These are phyloP conservation scores for Leptosphaerulina australis DNA, from an alignment of 2,329 filamentous ascomycete genomes.

Conservation along the genomic window DNA sequence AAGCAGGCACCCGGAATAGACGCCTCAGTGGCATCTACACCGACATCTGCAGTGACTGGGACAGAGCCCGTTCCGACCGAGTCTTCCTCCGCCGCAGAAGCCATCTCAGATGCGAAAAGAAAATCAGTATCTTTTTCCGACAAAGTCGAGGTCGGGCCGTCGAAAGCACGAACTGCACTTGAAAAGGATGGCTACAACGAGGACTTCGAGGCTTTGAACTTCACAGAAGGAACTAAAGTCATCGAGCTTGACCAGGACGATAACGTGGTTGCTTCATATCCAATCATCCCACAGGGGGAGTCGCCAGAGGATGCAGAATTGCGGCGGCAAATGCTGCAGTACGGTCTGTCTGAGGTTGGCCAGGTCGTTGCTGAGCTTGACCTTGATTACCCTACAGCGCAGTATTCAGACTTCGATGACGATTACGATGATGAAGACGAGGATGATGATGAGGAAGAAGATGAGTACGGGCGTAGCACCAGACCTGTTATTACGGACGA, in stretches of 20 bases:
- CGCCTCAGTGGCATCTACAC: not conserved
- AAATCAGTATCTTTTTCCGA: slow-evolving; percentile 70
- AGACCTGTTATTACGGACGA: slow-evolving; percentile 71
- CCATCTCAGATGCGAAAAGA: slow-evolving; percentile 37
- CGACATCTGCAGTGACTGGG: not conserved
- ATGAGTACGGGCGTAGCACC: slow-evolving; percentile 76
- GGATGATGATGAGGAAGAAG: slow-evolving; percentile 71
- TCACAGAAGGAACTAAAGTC: slow-evolving; percentile 46
- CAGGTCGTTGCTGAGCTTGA: slow-evolving; percentile 91
- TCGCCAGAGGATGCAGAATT: slow-evolving; percentile 78
- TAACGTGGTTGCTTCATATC: slow-evolving; percentile 48
- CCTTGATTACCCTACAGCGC: slow-evolving; percentile 68
- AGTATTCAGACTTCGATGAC: slow-evolving; percentile 59
- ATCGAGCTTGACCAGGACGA: slow-evolving; percentile 54
- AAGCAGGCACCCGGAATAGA: not conserved
- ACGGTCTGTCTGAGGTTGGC: slow-evolving; percentile 85
- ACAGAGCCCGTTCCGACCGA: not conserved
- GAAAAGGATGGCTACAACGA: slow-evolving; percentile 34
- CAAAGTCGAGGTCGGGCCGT: slow-evolving; percentile 56
- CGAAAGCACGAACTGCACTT: slow-evolving; percentile 17
- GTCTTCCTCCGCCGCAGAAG: not conserved
- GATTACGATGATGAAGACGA: slow-evolving; percentile 51
- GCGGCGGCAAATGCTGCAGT: slow-evolving; percentile 87
- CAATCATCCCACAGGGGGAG: slow-evolving; percentile 75
- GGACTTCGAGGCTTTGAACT: slow-evolving; percentile 36